phyloP scores from a whole-genome alignment of 371 early-diverging fungal genomes.

The Rhizopus arrhizus region DNA sequence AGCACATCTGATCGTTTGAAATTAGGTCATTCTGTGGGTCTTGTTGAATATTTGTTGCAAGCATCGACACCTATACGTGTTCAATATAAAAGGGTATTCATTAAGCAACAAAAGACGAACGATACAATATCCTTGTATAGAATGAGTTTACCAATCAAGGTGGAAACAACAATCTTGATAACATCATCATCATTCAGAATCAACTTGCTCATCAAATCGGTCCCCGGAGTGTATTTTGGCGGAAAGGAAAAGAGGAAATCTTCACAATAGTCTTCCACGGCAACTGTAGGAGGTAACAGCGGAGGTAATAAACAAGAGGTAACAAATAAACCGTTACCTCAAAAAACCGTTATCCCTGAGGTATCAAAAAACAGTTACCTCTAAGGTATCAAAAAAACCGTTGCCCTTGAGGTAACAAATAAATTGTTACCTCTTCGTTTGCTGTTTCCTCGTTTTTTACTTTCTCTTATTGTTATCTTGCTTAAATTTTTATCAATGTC shows the following conservation, averaged over 20 bases:
- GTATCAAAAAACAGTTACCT: no score
- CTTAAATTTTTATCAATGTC: no score
- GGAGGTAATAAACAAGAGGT: constrained; percentile 1
- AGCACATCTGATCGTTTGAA: constrained; percentile 15
- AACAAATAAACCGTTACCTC: no score
- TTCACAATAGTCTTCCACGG: constrained; percentile 6
- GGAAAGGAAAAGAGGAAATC: constrained; percentile 10
- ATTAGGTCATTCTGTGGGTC: constrained; percentile 13
- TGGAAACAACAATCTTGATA: constrained; percentile 12
- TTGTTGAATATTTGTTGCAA: constrained; percentile 10
- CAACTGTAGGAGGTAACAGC: constrained; percentile 9
- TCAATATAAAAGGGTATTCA: constrained; percentile 5
- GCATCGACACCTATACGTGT: constrained; percentile 10
- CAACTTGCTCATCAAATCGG: constrained; percentile 11
- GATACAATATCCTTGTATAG: constrained; percentile 9
- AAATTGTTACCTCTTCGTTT: no score
- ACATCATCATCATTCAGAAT: constrained; percentile 7
- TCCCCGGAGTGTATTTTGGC: constrained; percentile 14
- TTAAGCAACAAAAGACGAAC: constrained; percentile 1
- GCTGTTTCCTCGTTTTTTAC: no score
- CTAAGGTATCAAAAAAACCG: no score
- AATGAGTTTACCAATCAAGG: constrained; percentile 2
- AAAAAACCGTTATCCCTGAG: no score
- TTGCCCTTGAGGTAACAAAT: no score
- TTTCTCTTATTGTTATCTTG: no score